Evolutionary conservation across 305 asterid genomes (phyloP).

Genomic region (Rubia tinctorum): DNA sequence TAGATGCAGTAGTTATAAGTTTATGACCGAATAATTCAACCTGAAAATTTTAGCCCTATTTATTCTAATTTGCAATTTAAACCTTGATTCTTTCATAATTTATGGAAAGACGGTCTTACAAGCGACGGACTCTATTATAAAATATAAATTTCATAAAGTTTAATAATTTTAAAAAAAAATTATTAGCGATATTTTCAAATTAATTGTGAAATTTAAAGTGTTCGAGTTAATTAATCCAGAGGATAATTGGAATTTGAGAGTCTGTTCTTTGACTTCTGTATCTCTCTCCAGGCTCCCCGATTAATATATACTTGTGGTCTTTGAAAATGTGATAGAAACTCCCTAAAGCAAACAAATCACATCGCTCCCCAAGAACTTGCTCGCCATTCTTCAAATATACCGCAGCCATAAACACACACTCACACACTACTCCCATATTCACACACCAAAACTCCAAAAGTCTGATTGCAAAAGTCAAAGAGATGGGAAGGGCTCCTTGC

Average conservation of each 20-base stretch:
- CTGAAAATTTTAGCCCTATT: no score
- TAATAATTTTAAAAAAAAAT: no score
- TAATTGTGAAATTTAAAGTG: no score
- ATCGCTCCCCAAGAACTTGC: background rate
- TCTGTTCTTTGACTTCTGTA: conserved; percentile 25
- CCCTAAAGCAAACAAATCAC: background rate
- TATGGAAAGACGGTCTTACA: no score
- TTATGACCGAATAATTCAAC: no score
- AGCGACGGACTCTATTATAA: no score
- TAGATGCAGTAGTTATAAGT: no score
- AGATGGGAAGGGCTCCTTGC: conserved; percentile 90
- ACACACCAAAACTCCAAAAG: conserved; percentile 10
- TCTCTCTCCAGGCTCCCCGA: background rate
- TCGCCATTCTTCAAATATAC: background rate
- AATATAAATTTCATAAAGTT: no score
- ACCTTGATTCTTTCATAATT: no score
- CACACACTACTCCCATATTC: background rate
- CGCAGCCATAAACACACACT: conserved; percentile 11
- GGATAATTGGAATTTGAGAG: conserved; percentile 10
- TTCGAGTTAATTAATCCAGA: no score
- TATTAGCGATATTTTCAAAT: no score
- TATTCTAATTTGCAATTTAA: no score
- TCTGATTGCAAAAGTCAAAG: conserved; percentile 1
- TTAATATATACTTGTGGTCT: conserved; percentile 19
- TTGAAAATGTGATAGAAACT: conserved; percentile 2